Conservation (phyloP, 139 green algal genomes). For the Volvox africanus region DNA sequence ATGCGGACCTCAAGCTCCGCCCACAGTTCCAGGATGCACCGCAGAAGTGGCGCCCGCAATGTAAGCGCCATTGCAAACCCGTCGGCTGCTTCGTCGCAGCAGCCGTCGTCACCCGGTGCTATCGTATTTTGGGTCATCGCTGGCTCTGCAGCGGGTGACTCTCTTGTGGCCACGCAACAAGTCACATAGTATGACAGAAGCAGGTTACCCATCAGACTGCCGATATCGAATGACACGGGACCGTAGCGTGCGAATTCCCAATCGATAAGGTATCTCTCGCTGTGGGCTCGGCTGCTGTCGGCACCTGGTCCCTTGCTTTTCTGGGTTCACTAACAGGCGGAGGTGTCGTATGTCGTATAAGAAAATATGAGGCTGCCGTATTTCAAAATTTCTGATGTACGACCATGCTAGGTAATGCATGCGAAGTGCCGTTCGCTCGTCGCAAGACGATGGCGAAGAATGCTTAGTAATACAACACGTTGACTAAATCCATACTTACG, state of each 20-base stretch:
- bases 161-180: not conserved
- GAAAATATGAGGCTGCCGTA: too few relatives aligned
- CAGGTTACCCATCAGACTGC: conserved; percentile 60
- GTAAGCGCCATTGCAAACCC: not conserved
- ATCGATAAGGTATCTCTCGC: conserved; percentile 58
- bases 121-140: not conserved
- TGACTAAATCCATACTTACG: too few relatives aligned
- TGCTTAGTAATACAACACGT: too few relatives aligned
- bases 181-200: conserved; percentile 51
- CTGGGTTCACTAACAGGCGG: not conserved
- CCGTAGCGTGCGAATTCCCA: conserved; percentile 70
- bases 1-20: not conserved
- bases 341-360: not conserved
- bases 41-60: not conserved
- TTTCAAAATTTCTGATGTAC: too few relatives aligned
- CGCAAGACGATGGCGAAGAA: too few relatives aligned
- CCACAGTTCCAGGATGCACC: conserved; percentile 17
- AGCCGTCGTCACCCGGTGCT: not conserved
- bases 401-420: too few relatives aligned
- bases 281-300: not conserved
- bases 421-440: too few relatives aligned
- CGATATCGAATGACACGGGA: conserved; percentile 61
- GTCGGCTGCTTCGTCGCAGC: not conserved
- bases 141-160: not conserved
- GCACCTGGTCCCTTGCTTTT: not conserved